Conservation (phyloP, 352 stramenopile genomes). For the Globisporangium acanthophoron region DNA sequence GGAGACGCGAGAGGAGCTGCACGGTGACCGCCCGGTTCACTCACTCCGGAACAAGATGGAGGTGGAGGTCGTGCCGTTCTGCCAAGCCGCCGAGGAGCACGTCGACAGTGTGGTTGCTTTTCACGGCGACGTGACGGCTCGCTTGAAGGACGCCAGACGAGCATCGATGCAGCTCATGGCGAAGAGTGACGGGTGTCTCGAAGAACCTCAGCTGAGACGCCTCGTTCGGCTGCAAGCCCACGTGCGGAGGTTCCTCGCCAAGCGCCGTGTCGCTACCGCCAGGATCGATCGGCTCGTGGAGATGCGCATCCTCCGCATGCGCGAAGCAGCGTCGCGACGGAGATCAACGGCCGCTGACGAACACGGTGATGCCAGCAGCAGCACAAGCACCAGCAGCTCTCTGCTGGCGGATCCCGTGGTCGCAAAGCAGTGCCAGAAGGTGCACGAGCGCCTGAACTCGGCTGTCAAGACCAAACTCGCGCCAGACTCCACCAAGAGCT, state of each 20-base stretch:
- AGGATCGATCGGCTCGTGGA: slow-evolving; percentile 55
- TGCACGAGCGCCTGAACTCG: slow-evolving; percentile 13
- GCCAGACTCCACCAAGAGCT: background rate
- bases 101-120: slow-evolving; percentile 27
- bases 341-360: background rate
- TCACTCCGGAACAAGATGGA: slow-evolving; percentile 23
- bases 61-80: slow-evolving; percentile 35
- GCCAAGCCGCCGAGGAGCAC: slow-evolving; percentile 21
- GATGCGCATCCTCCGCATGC: slow-evolving; percentile 28
- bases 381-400: background rate
- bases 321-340: slow-evolving; percentile 14
- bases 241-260: slow-evolving; percentile 40
- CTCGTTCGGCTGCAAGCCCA: slow-evolving; percentile 39
- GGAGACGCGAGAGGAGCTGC: slow-evolving; percentile 19
- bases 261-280: slow-evolving; percentile 26
- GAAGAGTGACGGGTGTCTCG: background rate
- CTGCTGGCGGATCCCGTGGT: slow-evolving; percentile 12
- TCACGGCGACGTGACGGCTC: slow-evolving; percentile 25
- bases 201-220: slow-evolving; percentile 2
- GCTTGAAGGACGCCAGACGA: slow-evolving; percentile 26
- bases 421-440: slow-evolving; percentile 9
- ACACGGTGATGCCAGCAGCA: background rate
- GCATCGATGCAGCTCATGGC: slow-evolving; percentile 12
- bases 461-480: slow-evolving; percentile 17
- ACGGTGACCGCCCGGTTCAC: slow-evolving; percentile 20